These are phyloP conservation scores for Halophytophthora batemanensis DNA, from an alignment of 352 stramenopile species.

Conservation along the genomic window DNA sequence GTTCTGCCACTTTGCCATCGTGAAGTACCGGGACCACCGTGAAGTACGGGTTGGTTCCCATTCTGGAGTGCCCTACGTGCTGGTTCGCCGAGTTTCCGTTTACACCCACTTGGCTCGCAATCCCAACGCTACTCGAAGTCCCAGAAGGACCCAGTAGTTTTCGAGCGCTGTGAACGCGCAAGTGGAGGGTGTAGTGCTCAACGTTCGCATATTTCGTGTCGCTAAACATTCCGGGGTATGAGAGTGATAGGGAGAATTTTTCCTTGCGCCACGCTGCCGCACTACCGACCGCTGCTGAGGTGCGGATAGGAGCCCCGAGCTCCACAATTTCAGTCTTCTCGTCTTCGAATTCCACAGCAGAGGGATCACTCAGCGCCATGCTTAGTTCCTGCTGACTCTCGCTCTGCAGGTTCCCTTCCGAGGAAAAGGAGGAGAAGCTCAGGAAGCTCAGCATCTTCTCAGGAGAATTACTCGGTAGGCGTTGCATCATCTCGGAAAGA, in stretches of 20 bases:
- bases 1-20: slow-evolving; percentile 35
- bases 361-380: slow-evolving; percentile 5
- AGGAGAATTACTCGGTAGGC: slow-evolving; percentile 25
- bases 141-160: slow-evolving; percentile 30
- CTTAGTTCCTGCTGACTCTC: slow-evolving; percentile 8
- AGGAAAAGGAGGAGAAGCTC: slow-evolving; percentile 48
- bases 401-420: slow-evolving; percentile 36
- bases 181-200: slow-evolving; percentile 39
- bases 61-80: slow-evolving; percentile 10
- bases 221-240: slow-evolving; percentile 66
- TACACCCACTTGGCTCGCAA: slow-evolving; percentile 1
- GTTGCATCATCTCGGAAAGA: slow-evolving; percentile 54
- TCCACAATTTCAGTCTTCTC: slow-evolving; percentile 47
- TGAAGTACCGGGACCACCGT: slow-evolving; percentile 57
- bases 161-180: slow-evolving; percentile 41
- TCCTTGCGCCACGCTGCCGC: slow-evolving; percentile 53
- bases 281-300: slow-evolving; percentile 28
- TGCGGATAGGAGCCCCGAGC: slow-evolving; percentile 36
- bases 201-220: slow-evolving; percentile 23
- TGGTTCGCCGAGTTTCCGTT: slow-evolving; percentile 3
- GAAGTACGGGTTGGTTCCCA: slow-evolving; percentile 56
- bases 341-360: slow-evolving; percentile 32
- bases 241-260: slow-evolving; percentile 55
- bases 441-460: slow-evolving; percentile 55
- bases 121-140: slow-evolving; percentile 5